Evolutionary conservation across 2,329 filamentous ascomycete genomes (phyloP), one percentile per base, ranked within the genome.

Genomic region (Fusarium caatingaense): DNA sequence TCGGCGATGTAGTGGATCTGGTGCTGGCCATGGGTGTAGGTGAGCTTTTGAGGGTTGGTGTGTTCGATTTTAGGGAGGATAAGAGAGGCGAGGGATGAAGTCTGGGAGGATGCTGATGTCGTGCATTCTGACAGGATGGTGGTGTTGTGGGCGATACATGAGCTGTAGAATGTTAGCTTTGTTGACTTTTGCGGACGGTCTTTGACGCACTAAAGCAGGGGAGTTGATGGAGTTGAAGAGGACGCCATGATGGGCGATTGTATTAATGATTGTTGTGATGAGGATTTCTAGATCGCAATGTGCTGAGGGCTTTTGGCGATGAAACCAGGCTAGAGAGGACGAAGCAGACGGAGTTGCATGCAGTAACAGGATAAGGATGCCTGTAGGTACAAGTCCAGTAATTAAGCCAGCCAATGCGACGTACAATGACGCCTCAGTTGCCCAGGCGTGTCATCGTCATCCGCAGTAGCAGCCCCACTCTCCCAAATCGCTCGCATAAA

Each of bases 1-100:
- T 96, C 92, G 76, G 94, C 89, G 78, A 98, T 92, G 85, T 97
- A 98, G 86, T 99, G 95, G 80, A 98, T 96, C 85, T 96, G 93
- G 80, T 97, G 91, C 64, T 91, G 86, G 82, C 94, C 92, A 81
- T 98, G 94, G 42, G 93, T 97, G 84, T 97, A 98, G 57, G 95
- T 98, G 72, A 97, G 89, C 82, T 98, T 98, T 78, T 97, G 90
- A 2, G 94, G 86, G 30, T 87, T 84, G 69, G 85, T 83, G 83
- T 99, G 96, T 59, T 87, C 86, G 85, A 99, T 97, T 81, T 97
- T 97, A 62, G 97, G 96, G 46, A 99, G 93, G 83, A 99, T 94
- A 75, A 98, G 86, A 46, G 94, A 96, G 72, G 95, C 93, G 75
- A 98, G 92, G 15, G 92, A 94, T 7, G 93, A 94, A 60, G 93